Percentiles rank a stretch among this genome's conserved stretches.
Evolutionary conservation across 1,284 basidiomycete species (phyloP).

Genomic region (Rhodotorula sp.): DNA sequence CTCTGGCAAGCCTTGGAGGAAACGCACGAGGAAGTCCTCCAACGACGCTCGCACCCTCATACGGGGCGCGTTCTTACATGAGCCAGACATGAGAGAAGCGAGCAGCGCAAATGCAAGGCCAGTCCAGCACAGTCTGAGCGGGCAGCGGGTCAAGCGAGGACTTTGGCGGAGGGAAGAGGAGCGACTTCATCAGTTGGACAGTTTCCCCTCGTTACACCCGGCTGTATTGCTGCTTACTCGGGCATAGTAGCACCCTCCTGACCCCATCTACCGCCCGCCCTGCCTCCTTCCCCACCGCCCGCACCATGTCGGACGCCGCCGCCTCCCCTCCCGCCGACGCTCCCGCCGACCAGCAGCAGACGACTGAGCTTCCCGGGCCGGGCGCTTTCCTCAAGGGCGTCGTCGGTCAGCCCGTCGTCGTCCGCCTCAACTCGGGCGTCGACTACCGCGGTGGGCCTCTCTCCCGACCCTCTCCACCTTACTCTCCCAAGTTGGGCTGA

Average conservation of each 20-base stretch:
- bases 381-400: constrained; percentile 56
- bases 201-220: too few species aligned
- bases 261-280: not conserved
- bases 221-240: too few species aligned
- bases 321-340: not conserved
- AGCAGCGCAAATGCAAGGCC: too few species aligned
- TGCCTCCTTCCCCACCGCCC: not conserved
- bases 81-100: too few species aligned
- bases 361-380: constrained; percentile 30
- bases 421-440: constrained; percentile 90
- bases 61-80: too few species aligned
- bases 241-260: not conserved
- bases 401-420: constrained; percentile 92
- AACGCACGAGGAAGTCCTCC: too few species aligned
- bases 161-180: not conserved
- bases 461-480: not conserved
- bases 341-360: constrained; percentile 8
- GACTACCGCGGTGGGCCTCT: constrained; percentile 80
- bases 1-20: too few species aligned
- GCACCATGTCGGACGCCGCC: constrained; percentile 12
- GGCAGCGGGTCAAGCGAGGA: too few species aligned
- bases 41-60: too few species aligned
- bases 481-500: not conserved
- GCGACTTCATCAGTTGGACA: too few species aligned
- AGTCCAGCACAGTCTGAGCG: too few species aligned